These are phyloP conservation scores for Trametopsis cervina DNA, from an alignment of 768 basidiomycete species.

Conservation along the genomic window DNA sequence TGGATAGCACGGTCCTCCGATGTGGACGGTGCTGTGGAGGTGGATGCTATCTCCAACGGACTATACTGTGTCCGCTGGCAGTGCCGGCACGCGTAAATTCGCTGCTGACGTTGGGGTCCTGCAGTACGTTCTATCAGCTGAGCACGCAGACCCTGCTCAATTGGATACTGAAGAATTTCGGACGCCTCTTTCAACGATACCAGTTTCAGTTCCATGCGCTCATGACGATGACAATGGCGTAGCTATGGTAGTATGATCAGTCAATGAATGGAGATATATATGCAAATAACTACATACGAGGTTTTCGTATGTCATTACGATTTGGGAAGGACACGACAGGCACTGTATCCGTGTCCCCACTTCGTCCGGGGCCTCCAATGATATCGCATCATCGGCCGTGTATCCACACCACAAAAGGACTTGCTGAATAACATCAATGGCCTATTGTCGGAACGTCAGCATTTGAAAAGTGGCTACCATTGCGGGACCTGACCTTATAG, in stretches of 20 bases:
- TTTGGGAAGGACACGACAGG: conserved; percentile 38
- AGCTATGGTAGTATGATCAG: no score
- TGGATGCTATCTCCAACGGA: neutral
- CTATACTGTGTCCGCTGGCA: conserved; percentile 23
- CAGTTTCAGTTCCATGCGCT: conserved; percentile 37
- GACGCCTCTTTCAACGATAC: conserved; percentile 12
- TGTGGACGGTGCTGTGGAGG: neutral
- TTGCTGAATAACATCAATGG: conserved; percentile 34
- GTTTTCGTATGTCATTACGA: conserved; percentile 40
- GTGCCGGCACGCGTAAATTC: conserved; percentile 47
- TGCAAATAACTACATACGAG: conserved; percentile 34
- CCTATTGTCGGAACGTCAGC: conserved; percentile 29
- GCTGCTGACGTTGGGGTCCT: conserved; percentile 26
- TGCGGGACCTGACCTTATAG: conserved; percentile 35
- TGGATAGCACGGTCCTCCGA: neutral
- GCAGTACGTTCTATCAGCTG: conserved; percentile 14
- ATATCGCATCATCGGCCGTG: conserved; percentile 25
- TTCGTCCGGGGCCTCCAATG: conserved; percentile 15
- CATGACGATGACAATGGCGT: conserved; percentile 61
- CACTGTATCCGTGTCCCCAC: conserved; percentile 36
- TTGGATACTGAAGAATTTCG: conserved; percentile 1
- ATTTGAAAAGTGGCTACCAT: neutral
- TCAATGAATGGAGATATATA: no score
- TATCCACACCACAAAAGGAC: conserved; percentile 27
- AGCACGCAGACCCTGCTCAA: conserved; percentile 21